These are phyloP conservation scores for Actinomucor elegans DNA, from an alignment of 371 early-diverging fungal species.

Conservation along the genomic window DNA sequence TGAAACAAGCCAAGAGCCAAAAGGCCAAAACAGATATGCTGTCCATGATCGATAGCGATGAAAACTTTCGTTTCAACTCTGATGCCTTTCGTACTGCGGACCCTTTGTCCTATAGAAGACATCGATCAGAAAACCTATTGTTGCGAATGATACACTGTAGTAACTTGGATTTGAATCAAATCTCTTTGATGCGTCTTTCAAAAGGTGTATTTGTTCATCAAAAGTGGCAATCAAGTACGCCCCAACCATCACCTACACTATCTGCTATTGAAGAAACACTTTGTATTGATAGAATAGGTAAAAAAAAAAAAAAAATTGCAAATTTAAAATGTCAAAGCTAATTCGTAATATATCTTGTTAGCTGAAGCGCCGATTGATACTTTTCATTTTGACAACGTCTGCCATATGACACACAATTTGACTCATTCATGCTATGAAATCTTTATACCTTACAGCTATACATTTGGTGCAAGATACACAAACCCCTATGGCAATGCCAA, in stretches of 20 bases:
- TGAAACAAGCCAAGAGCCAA: not conserved
- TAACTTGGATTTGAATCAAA: constrained; percentile 13
- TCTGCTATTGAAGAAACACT: constrained; percentile 20
- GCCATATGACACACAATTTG: not conserved
- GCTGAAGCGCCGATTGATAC: constrained; percentile 30
- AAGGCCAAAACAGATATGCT: not conserved
- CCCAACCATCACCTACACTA: constrained; percentile 25
- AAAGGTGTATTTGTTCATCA: constrained; percentile 45
- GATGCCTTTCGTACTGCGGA: constrained; percentile 7
- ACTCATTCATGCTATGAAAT: constrained; percentile 10
- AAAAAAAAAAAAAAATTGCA: not conserved
- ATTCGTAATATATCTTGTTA: too few species aligned
- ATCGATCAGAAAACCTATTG: constrained; percentile 39
- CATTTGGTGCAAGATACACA: constrained; percentile 46
- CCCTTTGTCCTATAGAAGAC: constrained; percentile 21
- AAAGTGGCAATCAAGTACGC: constrained; percentile 28
- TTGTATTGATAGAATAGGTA: constrained; percentile 12
- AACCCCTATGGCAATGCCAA: constrained; percentile 33
- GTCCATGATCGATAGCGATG: not conserved
- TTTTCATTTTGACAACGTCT: constrained; percentile 10
- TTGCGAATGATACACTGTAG: constrained; percentile 32
- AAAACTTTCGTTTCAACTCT: not conserved
- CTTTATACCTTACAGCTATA: constrained; percentile 50
- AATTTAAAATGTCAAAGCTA: too few species aligned
- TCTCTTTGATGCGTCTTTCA: constrained; percentile 31